Conservation (phyloP, 176 grass and related monocot genomes). For the Phragmites australis region DNA sequence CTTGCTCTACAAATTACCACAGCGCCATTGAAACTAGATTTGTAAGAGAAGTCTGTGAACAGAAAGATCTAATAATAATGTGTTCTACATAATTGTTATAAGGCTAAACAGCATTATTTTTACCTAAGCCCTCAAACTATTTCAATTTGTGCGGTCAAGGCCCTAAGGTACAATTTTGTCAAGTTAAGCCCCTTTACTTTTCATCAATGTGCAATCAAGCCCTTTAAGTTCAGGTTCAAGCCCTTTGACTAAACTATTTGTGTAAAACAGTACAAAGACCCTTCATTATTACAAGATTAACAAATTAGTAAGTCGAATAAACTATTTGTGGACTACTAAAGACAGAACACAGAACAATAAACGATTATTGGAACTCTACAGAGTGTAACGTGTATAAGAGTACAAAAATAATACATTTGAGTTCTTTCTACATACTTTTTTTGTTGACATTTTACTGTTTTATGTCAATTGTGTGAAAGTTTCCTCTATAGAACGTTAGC, state of each 20-base stretch:
- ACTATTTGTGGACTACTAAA: neutral
- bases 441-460: neutral
- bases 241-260: neutral
- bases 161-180: neutral
- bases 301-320: neutral
- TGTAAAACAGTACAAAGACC: neutral
- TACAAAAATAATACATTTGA: neutral
- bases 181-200: neutral
- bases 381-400: neutral
- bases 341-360: neutral
- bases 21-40: neutral
- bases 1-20: neutral
- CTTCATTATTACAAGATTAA: neutral
- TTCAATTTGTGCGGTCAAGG: slow-evolving; percentile 12
- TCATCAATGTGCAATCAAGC: neutral
- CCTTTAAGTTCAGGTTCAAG: neutral
- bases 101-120: neutral
- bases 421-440: neutral
- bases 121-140: neutral
- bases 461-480: neutral
- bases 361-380: neutral
- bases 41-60: neutral
- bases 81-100: neutral
- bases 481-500: neutral
- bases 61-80: neutral